Conservation (phyloP, 1,284 basidiomycete genomes). For the Somion occarium region DNA sequence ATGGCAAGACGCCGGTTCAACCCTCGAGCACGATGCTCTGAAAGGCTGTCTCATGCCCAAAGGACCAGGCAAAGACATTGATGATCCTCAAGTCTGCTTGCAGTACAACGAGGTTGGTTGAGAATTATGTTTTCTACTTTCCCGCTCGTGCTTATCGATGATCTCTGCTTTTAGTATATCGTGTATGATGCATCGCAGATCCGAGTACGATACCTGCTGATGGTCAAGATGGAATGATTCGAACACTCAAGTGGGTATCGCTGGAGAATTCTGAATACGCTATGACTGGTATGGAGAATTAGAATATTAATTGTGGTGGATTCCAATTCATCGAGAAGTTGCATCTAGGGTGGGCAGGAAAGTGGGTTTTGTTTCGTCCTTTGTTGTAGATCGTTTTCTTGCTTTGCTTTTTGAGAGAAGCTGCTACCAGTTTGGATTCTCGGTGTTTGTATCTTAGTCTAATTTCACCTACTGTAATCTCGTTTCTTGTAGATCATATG, state of each 20-base stretch:
- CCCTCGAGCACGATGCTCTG: slow-evolving; percentile 45
- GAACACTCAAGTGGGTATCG: neutral
- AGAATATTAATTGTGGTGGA: too few species aligned
- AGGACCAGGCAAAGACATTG: slow-evolving; percentile 35
- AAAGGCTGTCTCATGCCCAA: slow-evolving; percentile 56
- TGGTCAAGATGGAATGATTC: slow-evolving; percentile 37
- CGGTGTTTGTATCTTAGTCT: too few species aligned
- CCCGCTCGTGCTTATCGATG: neutral
- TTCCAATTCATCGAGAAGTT: too few species aligned
- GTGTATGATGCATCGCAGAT: slow-evolving; percentile 39
- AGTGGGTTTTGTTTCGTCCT: too few species aligned
- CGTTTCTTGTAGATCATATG: too few species aligned
- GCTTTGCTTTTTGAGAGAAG: too few species aligned
- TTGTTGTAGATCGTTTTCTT: too few species aligned
- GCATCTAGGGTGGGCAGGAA: too few species aligned
- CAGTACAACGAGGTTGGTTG: neutral
- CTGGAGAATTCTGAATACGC: neutral
- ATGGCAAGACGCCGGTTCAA: slow-evolving; percentile 60
- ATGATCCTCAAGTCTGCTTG: neutral
- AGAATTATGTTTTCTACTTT: neutral
- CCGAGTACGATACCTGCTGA: slow-evolving; percentile 35
- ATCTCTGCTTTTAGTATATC: slow-evolving; percentile 24
- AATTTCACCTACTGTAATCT: too few species aligned
- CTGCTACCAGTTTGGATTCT: too few species aligned
- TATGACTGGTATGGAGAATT: too few species aligned